Evolutionary conservation across 2,329 filamentous ascomycete genomes (phyloP).

Genomic region (Davidsoniella virescens): DNA sequence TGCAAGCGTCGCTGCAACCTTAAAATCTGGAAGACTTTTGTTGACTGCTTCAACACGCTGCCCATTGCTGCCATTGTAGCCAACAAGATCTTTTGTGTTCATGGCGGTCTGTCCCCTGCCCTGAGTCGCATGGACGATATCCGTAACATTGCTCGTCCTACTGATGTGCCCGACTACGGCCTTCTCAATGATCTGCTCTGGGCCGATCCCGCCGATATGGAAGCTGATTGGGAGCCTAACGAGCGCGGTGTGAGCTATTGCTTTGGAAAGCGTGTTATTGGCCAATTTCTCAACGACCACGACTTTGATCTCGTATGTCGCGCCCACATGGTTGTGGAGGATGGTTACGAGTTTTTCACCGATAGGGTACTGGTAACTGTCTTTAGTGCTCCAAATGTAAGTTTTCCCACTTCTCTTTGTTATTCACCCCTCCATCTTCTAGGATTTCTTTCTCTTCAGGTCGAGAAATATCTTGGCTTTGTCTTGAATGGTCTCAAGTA

Average conservation of each 20-base stretch:
- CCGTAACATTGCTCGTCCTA: conserved; percentile 83
- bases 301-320: conserved; percentile 96
- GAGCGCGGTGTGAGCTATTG: conserved; percentile 96
- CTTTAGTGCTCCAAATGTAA: conserved; percentile 91
- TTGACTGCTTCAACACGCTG: conserved; percentile 89
- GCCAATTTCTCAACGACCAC: conserved; percentile 83
- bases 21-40: conserved; percentile 96
- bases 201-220: conserved; percentile 97
- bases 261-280: conserved; percentile 96
- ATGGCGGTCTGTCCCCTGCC: conserved; percentile 83
- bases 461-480: not conserved
- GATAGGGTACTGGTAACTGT: conserved; percentile 91
- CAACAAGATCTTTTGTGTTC: conserved; percentile 94
- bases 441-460: not conserved
- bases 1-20: conserved; percentile 94
- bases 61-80: conserved; percentile 95
- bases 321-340: conserved; percentile 98
- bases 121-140: conserved; percentile 98
- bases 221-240: conserved; percentile 94
- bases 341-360: conserved; percentile 97
- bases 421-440: not conserved
- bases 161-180: conserved; percentile 93
- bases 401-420: conserved; percentile 22
- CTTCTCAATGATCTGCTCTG: conserved; percentile 88
- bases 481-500: no score